A percentile compares a stretch with the other conserved stretches of the same genome.
Conservation (phyloP, 2,329 filamentous ascomycete genomes). For the Corynespora cassiicola region DNA sequence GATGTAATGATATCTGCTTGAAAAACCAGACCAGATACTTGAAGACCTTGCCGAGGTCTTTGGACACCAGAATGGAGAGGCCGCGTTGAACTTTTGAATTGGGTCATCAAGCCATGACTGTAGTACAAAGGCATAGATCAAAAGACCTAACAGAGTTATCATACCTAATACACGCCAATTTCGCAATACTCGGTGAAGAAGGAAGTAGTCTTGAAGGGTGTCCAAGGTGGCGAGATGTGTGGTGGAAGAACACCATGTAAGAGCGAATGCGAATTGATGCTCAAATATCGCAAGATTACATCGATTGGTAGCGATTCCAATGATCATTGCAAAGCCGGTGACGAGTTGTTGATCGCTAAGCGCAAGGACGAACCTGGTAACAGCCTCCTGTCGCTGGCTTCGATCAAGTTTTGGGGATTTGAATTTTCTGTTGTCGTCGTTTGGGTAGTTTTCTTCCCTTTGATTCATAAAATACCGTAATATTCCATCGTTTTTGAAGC, state of each 20-base stretch:
- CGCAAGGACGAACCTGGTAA: slow-evolving; percentile 28
- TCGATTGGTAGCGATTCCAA: slow-evolving; percentile 21
- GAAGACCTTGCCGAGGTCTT: not conserved
- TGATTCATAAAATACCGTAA: too few species aligned
- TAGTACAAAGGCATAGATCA: slow-evolving; percentile 9
- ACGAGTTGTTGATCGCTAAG: slow-evolving; percentile 33
- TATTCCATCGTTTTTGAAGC: too few species aligned
- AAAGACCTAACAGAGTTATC: slow-evolving; percentile 2
- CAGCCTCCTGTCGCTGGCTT: slow-evolving; percentile 16
- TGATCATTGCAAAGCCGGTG: slow-evolving; percentile 25
- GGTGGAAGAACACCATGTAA: slow-evolving; percentile 31
- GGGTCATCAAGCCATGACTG: slow-evolving; percentile 7
- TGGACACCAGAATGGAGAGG: too few species aligned
- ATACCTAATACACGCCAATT: slow-evolving; percentile 19
- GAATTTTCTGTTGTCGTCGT: not conserved
- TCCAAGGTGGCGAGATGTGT: slow-evolving; percentile 28
- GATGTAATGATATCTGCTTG: too few species aligned
- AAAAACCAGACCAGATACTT: too few species aligned
- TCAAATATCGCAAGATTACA: slow-evolving; percentile 22
- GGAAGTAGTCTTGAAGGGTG: slow-evolving; percentile 21
- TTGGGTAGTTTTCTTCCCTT: not conserved
- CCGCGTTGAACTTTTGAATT: slow-evolving; percentile 3
- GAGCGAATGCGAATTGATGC: slow-evolving; percentile 18
- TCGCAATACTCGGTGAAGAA: slow-evolving; percentile 7
- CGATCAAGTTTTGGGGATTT: slow-evolving; percentile 8